Conservation (phyloP, 140 eudicot species). For the Oenanthe javanica region DNA sequence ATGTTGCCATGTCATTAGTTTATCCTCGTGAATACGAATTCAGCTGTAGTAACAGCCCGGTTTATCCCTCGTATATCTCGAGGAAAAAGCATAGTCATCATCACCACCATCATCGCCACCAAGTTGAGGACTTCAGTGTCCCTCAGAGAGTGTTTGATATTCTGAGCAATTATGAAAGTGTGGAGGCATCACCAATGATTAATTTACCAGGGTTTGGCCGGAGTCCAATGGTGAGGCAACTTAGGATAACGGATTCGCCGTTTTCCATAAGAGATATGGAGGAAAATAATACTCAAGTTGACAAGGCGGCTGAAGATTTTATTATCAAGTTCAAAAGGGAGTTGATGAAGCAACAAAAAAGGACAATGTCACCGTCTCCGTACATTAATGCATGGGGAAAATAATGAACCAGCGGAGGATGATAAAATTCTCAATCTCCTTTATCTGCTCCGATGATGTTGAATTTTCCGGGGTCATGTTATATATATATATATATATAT, state of each 20-base stretch:
- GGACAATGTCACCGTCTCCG: conserved; percentile 43
- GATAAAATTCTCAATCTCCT: too few species aligned
- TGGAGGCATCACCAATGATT: conserved; percentile 40
- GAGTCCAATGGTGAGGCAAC: conserved; percentile 48
- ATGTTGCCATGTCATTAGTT: conserved; percentile 34
- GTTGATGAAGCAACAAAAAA: conserved; percentile 46
- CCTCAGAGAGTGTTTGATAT: conserved; percentile 45
- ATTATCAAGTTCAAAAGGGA: conserved; percentile 58
- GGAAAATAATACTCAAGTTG: conserved; percentile 45
- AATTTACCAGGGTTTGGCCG: conserved; percentile 55
- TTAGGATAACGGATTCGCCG: conserved; percentile 83
- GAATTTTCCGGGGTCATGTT: neutral
- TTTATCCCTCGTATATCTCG: conserved; percentile 13
- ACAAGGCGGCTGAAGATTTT: conserved; percentile 73
- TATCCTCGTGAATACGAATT: conserved; percentile 63
- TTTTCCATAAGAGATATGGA: conserved; percentile 33
- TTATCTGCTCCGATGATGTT: neutral
- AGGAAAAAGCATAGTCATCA: conserved; percentile 29
- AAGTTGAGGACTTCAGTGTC: conserved; percentile 1
- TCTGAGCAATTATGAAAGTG: conserved; percentile 28
- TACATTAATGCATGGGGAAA: conserved; percentile 27
- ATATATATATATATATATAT: neutral
- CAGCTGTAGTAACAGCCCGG: conserved; percentile 67
- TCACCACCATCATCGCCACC: conserved; percentile 10
- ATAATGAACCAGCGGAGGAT: neutral